Percentiles rank a stretch among this genome's conserved stretches.
Evolutionary conservation across 148 eudicot species (phyloP).

Genomic region (Amaranthus hypochondriacus): DNA sequence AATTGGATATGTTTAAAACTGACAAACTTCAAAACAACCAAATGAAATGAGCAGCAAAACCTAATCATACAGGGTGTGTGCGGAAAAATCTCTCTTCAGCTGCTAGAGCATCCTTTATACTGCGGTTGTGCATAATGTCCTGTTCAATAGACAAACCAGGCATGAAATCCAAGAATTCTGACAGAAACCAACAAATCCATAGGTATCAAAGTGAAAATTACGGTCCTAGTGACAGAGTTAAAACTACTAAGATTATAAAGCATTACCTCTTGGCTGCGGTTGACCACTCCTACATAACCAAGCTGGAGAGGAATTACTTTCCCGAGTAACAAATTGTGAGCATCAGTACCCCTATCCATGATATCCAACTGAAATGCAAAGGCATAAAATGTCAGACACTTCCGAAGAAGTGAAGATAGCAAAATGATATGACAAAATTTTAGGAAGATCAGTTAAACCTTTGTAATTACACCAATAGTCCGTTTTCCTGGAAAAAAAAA

Average conservation of each 20-base stretch:
- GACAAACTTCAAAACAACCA: not conserved
- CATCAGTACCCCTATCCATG: constrained; percentile 94
- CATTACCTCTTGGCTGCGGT: constrained; percentile 88
- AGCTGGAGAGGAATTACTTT: constrained; percentile 87
- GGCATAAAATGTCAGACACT: constrained; percentile 13
- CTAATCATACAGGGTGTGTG: constrained; percentile 71
- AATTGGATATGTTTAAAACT: constrained; percentile 7
- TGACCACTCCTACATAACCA: constrained; percentile 87
- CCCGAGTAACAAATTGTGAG: constrained; percentile 80
- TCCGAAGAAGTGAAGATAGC: not conserved
- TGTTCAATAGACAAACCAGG: constrained; percentile 31
- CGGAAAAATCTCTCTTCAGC: constrained; percentile 95
- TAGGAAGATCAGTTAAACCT: constrained; percentile 42
- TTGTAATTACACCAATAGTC: constrained; percentile 90
- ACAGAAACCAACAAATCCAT: constrained; percentile 4
- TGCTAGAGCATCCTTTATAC: constrained; percentile 84
- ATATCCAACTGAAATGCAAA: constrained; percentile 71
- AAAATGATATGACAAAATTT: constrained; percentile 6
- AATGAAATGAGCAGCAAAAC: not conserved
- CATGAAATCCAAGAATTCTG: constrained; percentile 2
- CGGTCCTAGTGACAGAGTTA: not conserved
- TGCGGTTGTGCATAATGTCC: constrained; percentile 71
- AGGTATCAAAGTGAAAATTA: not conserved
- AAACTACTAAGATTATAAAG: not conserved
- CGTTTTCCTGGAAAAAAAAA: constrained; percentile 58